Conservation (phyloP, 2,329 filamentous ascomycete species). For the Apiospora kogelbergensis region DNA sequence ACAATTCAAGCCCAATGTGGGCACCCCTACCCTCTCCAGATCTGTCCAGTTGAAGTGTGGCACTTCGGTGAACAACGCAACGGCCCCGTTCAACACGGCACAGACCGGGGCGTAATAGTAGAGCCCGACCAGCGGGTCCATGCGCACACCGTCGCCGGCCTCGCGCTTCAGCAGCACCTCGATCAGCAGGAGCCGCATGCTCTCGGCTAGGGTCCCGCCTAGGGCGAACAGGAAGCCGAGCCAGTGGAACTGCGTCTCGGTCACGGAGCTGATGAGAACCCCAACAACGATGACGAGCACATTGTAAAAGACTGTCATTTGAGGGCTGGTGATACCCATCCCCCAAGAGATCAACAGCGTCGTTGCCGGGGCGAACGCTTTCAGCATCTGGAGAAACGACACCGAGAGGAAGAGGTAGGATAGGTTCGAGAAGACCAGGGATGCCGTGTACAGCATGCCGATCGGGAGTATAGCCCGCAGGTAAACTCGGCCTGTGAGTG, state of each 20-base stretch:
- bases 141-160: conserved; percentile 66
- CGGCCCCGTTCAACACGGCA: conserved; percentile 73
- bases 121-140: conserved; percentile 82
- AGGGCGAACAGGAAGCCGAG: conserved; percentile 68
- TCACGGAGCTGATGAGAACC: conserved; percentile 51
- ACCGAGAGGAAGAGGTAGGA: conserved; percentile 67
- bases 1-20: conserved; percentile 70
- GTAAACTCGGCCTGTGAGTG: conserved; percentile 61
- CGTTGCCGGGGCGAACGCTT: conserved; percentile 47
- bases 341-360: conserved; percentile 32
- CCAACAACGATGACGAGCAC: conserved; percentile 51
- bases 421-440: conserved; percentile 64
- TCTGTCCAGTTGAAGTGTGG: conserved; percentile 64
- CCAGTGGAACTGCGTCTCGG: conserved; percentile 68
- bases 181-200: conserved; percentile 78
- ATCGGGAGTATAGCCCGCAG: conserved; percentile 64
- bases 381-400: conserved; percentile 70
- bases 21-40: conserved; percentile 62
- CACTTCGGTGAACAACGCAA: conserved; percentile 68
- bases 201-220: conserved; percentile 76
- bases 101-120: conserved; percentile 89
- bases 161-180: conserved; percentile 66
- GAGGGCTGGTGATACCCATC: conserved; percentile 42
- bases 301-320: conserved; percentile 44
- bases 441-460: conserved; percentile 63